phyloP scores from a whole-genome alignment of 1,284 basidiomycete species.

The Puccinia horiana region DNA sequence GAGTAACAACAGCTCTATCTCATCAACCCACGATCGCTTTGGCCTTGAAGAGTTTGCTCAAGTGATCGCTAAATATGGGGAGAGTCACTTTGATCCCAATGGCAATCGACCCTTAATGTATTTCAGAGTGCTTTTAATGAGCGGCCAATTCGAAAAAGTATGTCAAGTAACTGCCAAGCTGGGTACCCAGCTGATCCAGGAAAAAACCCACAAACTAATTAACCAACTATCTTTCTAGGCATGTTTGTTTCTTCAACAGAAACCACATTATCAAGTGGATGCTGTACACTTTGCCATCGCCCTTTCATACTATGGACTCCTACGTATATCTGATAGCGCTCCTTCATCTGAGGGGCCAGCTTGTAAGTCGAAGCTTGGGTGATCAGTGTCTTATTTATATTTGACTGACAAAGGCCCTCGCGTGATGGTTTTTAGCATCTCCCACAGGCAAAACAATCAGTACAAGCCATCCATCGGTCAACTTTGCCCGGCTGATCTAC shows the following conservation, averaged over 20 bases:
- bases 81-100: constrained; percentile 84
- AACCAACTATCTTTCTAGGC: constrained; percentile 65
- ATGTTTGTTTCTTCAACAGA: constrained; percentile 84
- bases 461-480: constrained; percentile 63
- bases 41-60: constrained; percentile 78
- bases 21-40: constrained; percentile 61
- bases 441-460: constrained; percentile 67
- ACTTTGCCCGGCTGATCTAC: constrained; percentile 83
- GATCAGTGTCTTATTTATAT: not conserved
- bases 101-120: constrained; percentile 69
- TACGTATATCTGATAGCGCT: constrained; percentile 75
- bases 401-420: not conserved
- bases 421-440: constrained; percentile 41
- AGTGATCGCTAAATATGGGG: constrained; percentile 81
- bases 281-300: constrained; percentile 92
- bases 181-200: not conserved
- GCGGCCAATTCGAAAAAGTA: constrained; percentile 90
- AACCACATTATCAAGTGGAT: constrained; percentile 83
- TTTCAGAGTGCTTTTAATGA: constrained; percentile 86
- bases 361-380: constrained; percentile 65
- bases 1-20: constrained; percentile 66
- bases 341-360: constrained; percentile 78
- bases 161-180: not conserved
- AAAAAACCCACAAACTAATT: not conserved
- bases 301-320: constrained; percentile 86